Base-by-base conservation (phyloP, 139 green algal species). In the Penium margaritaceum region DNA sequence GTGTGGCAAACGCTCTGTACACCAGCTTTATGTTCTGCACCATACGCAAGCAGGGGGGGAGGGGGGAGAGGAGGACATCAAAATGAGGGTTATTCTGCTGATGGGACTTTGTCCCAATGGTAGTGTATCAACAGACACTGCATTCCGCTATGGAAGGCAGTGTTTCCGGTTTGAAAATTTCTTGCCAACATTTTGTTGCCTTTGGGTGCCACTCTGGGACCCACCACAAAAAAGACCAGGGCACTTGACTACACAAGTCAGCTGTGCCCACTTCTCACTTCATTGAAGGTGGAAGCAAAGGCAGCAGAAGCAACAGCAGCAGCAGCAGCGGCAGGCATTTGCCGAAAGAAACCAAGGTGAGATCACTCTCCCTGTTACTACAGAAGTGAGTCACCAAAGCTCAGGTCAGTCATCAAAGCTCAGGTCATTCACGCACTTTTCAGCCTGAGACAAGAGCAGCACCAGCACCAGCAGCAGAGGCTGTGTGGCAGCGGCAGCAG, bases 1-100 rank as follows among this genome's bases (percentile, higher is more conserved):
- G 62, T 21, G 81, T 86, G 12, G 81, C 81, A 47, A 82, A 86
- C 39, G 75, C 44, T 3, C 81, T 55, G 77, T 86, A 86, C 34
- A 86, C 68, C 32, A 86, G 39, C 72, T 79, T 77, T 2, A 41
- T 84, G 46, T 67, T 74, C 77, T 81, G 64, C 60, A 5, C 29
- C 14, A 24, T 9, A 33, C 24, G 0, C 27, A 1, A 2, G 5
- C 1, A 1, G 7, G 46, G 30, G 29, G 51, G 2, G 0, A 9
- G 3, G 51, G 17, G 51, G 51, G 27, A 30, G n/a, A 17, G 2
- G 5, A 55, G 44, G 5, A 21, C 44, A 55, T 21, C 6, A 27
- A 27, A 21, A 17, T 15, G 5, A 55, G n/a, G 19, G 19, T 7
- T 12, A 55, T 55, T 29, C 46, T 29, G 46, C 5, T 2, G 6